Conservation (phyloP, 208 protist species). For the Leishmania gerbilli region DNA sequence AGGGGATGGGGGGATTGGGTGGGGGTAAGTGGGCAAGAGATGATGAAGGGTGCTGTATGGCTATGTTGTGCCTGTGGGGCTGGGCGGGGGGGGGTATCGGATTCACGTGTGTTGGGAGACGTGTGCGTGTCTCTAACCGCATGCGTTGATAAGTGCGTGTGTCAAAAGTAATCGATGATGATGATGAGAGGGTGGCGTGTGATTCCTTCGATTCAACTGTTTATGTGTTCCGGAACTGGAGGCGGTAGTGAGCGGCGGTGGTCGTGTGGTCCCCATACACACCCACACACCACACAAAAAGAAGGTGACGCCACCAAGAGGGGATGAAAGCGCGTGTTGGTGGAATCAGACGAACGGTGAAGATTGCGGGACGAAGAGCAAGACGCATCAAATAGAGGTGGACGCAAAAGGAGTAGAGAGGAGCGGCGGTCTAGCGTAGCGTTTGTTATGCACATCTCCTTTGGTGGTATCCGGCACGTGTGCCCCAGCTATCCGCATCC, state of each 20-base stretch:
- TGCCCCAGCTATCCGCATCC: neutral
- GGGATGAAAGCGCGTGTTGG: neutral
- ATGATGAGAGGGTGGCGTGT: neutral
- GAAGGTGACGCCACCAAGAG: neutral
- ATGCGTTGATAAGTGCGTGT: neutral
- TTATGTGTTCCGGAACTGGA: neutral
- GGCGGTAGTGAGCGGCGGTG: neutral
- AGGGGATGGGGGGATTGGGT: neutral
- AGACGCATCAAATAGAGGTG: neutral
- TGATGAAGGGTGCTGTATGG: neutral
- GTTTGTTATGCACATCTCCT: neutral
- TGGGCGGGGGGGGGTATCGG: neutral
- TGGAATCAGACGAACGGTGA: conserved; percentile 7
- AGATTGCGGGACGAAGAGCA: neutral
- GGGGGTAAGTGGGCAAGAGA: neutral
- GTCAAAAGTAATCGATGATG: neutral
- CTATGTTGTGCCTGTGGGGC: neutral
- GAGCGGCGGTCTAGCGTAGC: neutral
- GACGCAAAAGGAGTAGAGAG: neutral
- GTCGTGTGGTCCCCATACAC: neutral
- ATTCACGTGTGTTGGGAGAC: neutral
- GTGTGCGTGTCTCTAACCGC: no score
- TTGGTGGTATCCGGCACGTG: no score
- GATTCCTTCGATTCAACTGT: neutral
- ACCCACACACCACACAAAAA: neutral